A percentile compares a stretch with the other conserved stretches of the same genome.
These are phyloP conservation scores for Fusarium lyarnte DNA, from an alignment of 2,329 filamentous ascomycete genomes.

Conservation along the genomic window DNA sequence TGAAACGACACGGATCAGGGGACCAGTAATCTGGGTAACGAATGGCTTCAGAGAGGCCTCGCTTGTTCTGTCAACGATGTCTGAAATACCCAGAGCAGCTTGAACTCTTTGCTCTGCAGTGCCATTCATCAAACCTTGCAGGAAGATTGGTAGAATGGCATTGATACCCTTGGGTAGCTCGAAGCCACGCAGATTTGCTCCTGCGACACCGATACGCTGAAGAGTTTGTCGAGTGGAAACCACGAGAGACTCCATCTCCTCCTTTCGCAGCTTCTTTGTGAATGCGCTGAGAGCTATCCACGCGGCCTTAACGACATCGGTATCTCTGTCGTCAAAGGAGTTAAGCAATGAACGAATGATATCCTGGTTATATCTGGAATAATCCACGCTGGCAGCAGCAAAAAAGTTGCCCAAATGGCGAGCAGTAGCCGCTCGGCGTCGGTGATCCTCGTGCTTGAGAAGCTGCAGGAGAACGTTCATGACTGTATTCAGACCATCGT, in stretches of 20 bases:
- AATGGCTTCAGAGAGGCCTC: slow-evolving; percentile 90
- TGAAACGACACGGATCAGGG: slow-evolving; percentile 96
- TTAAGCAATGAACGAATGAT: slow-evolving; percentile 90
- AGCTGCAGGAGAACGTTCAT: slow-evolving; percentile 93
- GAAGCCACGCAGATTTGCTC: slow-evolving; percentile 87
- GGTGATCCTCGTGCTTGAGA: slow-evolving; percentile 92
- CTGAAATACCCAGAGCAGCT: slow-evolving; percentile 91
- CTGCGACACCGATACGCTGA: slow-evolving; percentile 87
- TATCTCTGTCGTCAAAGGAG: slow-evolving; percentile 89
- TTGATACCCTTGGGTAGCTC: slow-evolving; percentile 95
- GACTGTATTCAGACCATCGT: slow-evolving; percentile 91
- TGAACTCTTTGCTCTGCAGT: slow-evolving; percentile 91
- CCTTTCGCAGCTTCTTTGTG: slow-evolving; percentile 90
- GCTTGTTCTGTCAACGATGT: slow-evolving; percentile 93
- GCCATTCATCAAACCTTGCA: slow-evolving; percentile 98
- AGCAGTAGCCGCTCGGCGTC: slow-evolving; percentile 80
- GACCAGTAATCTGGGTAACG: slow-evolving; percentile 96
- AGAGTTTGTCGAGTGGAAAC: slow-evolving; percentile 86
- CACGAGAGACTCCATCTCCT: slow-evolving; percentile 96
- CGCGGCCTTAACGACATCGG: slow-evolving; percentile 84
- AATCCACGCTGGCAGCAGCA: slow-evolving; percentile 80
- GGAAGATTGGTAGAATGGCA: slow-evolving; percentile 93
- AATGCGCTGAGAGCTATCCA: slow-evolving; percentile 89
- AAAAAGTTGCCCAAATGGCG: slow-evolving; percentile 90
- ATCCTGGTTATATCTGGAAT: slow-evolving; percentile 95